Evolutionary conservation across 768 basidiomycete genomes (phyloP).

Genomic region (Lentinus tigrinus): DNA sequence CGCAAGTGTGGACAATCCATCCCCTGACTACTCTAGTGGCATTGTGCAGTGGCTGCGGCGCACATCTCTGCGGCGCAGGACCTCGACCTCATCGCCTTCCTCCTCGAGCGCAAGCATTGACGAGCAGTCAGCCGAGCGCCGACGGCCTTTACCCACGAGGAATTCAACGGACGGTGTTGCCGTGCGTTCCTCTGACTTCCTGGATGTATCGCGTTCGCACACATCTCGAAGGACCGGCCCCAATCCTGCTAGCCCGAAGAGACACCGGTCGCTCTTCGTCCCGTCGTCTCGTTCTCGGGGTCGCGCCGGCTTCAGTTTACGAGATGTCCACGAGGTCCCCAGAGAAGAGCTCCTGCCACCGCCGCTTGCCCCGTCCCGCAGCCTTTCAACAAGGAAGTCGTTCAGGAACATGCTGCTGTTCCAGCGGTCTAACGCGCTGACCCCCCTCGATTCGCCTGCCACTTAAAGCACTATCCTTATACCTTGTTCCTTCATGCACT

Average conservation of each 20-base stretch:
- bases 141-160: slow-evolving; percentile 12
- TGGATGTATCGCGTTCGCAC: background rate
- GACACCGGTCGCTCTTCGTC: slow-evolving; percentile 22
- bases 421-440: slow-evolving; percentile 21
- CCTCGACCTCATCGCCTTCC: slow-evolving; percentile 23
- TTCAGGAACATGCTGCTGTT: slow-evolving; percentile 20
- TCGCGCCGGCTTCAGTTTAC: background rate
- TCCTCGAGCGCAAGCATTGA: slow-evolving; percentile 1
- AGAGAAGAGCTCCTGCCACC: background rate
- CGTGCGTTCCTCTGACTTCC: background rate
- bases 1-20: slow-evolving; percentile 23
- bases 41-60: slow-evolving; percentile 17
- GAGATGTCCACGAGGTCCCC: background rate
- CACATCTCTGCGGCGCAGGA: slow-evolving; percentile 9
- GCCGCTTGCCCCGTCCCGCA: background rate
- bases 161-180: slow-evolving; percentile 12
- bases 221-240: slow-evolving; percentile 1
- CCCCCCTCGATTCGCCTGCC: slow-evolving; percentile 3
- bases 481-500: background rate
- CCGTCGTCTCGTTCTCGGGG: slow-evolving; percentile 17
- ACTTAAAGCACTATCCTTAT: background rate
- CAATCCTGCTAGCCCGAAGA: slow-evolving; percentile 6
- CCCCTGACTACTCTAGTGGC: slow-evolving; percentile 14
- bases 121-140: slow-evolving; percentile 16
- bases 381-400: slow-evolving; percentile 12